Base-by-base conservation (phyloP, 768 basidiomycete genomes). In the Leucosporidium yakuticum region DNA sequence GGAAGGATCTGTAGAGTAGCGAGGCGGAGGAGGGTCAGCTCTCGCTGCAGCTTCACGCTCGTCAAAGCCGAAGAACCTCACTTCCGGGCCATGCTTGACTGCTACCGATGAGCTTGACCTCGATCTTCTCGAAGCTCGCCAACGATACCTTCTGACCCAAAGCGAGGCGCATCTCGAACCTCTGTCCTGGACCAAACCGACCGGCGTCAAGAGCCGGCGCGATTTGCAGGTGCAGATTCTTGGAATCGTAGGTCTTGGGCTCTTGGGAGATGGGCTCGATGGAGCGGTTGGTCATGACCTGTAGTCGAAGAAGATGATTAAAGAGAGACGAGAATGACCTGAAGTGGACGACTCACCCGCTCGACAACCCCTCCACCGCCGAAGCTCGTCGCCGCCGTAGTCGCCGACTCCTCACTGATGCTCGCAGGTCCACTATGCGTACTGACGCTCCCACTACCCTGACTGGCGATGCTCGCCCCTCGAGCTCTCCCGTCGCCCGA, bases 121-220 rank as follows among this genome's bases (percentile, higher is more conserved):
- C 59, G 44, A 60, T 27, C 44, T 29, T 29, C n/a, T 29, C 25
- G 19, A 60, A 60, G 25, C n/a, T 47, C 4, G 59, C n/a, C 14
- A 60, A 44, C 25, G 59, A 60, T 2, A 48, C n/a, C 59, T 60
- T 60, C n/a, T 20, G 59, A n/a, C 44, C 44, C 23, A 60, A 44
- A 15, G 27, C 29, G 44, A 60, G 36, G 25, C 44, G 39, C 39
- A 60, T 15, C 15, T 48, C 39, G 32, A 60, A 60, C 39, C 29
- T 27, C 29, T 60, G 59, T 39, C 59, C 44, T 15, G 59, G 59
- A 27, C 29, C 47, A 44, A 60, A 60, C 8, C 25, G 39, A 11
- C 57, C 57, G 4, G 44, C 7, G 23, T 48, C 39, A 25, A 60
- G n/a, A 14, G 36, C 25, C 2, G 59, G 59, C 5, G 59, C n/a